Percentiles rank a stretch among this genome's conserved stretches.
Evolutionary conservation across 345 rosid species (phyloP).

Genomic region (Brassica carinata): DNA sequence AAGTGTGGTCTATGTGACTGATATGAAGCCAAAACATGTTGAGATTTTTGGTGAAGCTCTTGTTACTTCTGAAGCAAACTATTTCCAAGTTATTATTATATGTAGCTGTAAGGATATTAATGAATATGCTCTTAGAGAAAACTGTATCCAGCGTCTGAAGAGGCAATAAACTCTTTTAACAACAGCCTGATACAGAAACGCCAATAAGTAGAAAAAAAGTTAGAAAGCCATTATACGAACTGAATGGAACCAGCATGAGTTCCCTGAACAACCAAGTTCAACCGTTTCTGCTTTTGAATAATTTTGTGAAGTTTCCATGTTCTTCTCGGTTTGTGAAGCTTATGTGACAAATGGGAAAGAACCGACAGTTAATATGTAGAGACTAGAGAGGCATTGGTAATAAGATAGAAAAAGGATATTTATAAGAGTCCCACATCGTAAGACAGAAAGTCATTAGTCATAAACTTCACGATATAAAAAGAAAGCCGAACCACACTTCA

Average conservation of each 20-base stretch:
- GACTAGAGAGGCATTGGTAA: background rate
- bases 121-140: background rate
- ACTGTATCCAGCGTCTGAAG: background rate
- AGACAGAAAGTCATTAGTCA: background rate
- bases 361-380: background rate
- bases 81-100: conserved; percentile 2
- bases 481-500: background rate
- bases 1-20: conserved; percentile 57
- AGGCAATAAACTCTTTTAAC: background rate
- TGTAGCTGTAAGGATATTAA: background rate
- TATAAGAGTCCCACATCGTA: conserved; percentile 31
- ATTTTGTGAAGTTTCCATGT: background rate
- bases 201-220: background rate
- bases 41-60: background rate
- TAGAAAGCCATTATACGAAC: background rate
- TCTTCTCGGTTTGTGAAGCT: background rate
- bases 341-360: background rate
- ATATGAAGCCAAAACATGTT: background rate
- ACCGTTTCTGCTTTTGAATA: background rate
- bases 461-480: background rate
- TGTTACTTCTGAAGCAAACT: background rate
- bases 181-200: background rate
- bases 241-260: background rate
- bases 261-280: background rate
- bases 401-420: background rate